phyloP scores from a whole-genome alignment of 352 stramenopile species.

The Plasmopara viticola region DNA sequence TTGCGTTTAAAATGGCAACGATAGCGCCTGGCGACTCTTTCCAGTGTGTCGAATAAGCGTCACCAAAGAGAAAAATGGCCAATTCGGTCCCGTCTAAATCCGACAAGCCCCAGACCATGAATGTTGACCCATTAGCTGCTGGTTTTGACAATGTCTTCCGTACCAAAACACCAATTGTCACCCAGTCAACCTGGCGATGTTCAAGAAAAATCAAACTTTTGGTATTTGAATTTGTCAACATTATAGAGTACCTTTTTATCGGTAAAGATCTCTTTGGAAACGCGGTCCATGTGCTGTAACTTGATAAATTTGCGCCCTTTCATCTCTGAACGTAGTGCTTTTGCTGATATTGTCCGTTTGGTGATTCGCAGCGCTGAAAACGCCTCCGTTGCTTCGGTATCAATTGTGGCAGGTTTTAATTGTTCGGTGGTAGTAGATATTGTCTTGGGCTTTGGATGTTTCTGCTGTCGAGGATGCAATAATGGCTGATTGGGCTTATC shows the following conservation, averaged over 20 bases:
- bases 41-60: slow-evolving; percentile 69
- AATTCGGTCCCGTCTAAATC: slow-evolving; percentile 63
- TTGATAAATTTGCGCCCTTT: slow-evolving; percentile 59
- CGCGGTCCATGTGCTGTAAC: slow-evolving; percentile 48
- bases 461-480: slow-evolving; percentile 6
- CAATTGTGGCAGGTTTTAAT: slow-evolving; percentile 11
- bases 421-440: slow-evolving; percentile 14
- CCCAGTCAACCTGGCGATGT: slow-evolving; percentile 52
- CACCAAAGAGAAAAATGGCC: slow-evolving; percentile 68
- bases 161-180: slow-evolving; percentile 70
- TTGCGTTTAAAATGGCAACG: slow-evolving; percentile 65
- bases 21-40: slow-evolving; percentile 50
- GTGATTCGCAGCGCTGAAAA: slow-evolving; percentile 62
- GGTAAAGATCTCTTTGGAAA: slow-evolving; percentile 45
- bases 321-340: slow-evolving; percentile 55
- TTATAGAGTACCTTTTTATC: slow-evolving; percentile 34
- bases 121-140: slow-evolving; percentile 53
- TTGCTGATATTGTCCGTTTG: slow-evolving; percentile 39
- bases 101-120: slow-evolving; percentile 77
- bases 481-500: slow-evolving; percentile 13
- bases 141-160: slow-evolving; percentile 71
- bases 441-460: slow-evolving; percentile 9
- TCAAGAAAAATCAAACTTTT: neutral
- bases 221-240: slow-evolving; percentile 1
- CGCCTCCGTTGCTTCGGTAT: slow-evolving; percentile 27